Evolutionary conservation across 2,329 filamentous ascomycete genomes (phyloP).

Genomic region (Sclerotinia trifoliorum): DNA sequence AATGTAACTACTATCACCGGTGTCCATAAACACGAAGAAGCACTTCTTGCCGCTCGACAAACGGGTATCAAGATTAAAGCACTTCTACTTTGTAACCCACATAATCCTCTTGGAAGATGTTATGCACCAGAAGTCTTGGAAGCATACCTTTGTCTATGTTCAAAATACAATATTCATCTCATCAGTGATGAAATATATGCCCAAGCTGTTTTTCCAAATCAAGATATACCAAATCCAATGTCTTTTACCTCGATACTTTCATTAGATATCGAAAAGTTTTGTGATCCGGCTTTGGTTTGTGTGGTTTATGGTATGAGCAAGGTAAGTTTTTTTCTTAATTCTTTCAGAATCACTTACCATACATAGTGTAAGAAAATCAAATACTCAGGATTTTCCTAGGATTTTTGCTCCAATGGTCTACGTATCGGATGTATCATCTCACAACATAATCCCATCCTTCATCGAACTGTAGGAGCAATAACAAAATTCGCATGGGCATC

Average conservation of each 20-base stretch:
- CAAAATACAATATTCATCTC: constrained; percentile 46
- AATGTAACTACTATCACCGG: constrained; percentile 42
- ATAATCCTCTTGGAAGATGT: constrained; percentile 37
- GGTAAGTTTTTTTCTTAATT: neutral
- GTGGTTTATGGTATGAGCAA: constrained; percentile 39
- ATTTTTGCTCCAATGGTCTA: constrained; percentile 49
- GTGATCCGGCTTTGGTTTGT: constrained; percentile 48
- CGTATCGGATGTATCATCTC: constrained; percentile 41
- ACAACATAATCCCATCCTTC: constrained; percentile 23
- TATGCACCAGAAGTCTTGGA: constrained; percentile 32
- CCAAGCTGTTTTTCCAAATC: constrained; percentile 44
- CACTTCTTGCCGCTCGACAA: constrained; percentile 39
- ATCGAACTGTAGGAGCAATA: constrained; percentile 18
- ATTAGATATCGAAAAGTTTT: constrained; percentile 45
- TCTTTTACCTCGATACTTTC: constrained; percentile 52
- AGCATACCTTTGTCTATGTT: constrained; percentile 43
- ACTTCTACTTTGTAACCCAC: constrained; percentile 43
- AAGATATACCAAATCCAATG: constrained; percentile 36
- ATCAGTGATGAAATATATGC: constrained; percentile 52
- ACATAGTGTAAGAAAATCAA: neutral
- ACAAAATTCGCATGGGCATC: constrained; percentile 27
- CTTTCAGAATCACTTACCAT: too few species aligned
- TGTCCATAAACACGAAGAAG: constrained; percentile 42
- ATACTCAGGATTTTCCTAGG: constrained; percentile 26
- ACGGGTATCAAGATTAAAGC: constrained; percentile 39